A percentile compares a stretch with the other conserved stretches of the same genome.
phyloP scores from a whole-genome alignment of 2,329 filamentous ascomycete genomes.

The Tricladium varicosporioides region DNA sequence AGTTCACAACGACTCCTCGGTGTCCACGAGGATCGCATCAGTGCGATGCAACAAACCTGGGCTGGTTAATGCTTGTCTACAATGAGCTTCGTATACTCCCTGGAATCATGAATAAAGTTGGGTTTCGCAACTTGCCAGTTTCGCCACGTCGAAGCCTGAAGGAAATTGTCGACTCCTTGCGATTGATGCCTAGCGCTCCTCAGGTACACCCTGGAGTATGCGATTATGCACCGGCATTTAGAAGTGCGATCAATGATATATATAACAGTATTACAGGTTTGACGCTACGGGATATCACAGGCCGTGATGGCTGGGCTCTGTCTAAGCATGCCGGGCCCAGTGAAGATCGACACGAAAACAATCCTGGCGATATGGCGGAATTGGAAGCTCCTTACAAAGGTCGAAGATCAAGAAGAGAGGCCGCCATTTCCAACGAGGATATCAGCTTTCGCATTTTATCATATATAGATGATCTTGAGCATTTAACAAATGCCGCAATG shows the following conservation, averaged over 20 bases:
- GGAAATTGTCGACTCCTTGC: slow-evolving; percentile 44
- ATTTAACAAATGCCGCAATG: slow-evolving; percentile 44
- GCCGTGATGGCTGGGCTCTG: slow-evolving; percentile 48
- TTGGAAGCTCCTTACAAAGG: slow-evolving; percentile 14
- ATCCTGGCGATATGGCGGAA: slow-evolving; percentile 15
- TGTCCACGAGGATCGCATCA: slow-evolving; percentile 49
- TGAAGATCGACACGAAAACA: slow-evolving; percentile 14
- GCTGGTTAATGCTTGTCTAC: slow-evolving; percentile 52
- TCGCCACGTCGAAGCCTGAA: slow-evolving; percentile 41
- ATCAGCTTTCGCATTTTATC: slow-evolving; percentile 42
- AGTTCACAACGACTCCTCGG: slow-evolving; percentile 41
- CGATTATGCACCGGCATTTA: slow-evolving; percentile 48
- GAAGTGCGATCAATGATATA: slow-evolving; percentile 47
- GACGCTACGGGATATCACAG: slow-evolving; percentile 48
- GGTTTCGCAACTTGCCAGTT: slow-evolving; percentile 21
- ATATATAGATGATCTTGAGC: slow-evolving; percentile 39
- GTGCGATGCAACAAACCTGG: slow-evolving; percentile 52
- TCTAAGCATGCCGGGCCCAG: slow-evolving; percentile 36
- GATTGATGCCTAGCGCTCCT: slow-evolving; percentile 44
- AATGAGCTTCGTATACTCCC: slow-evolving; percentile 46
- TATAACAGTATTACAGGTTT: slow-evolving; percentile 50
- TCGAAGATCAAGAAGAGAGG: slow-evolving; percentile 2
- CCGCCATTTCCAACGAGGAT: slow-evolving; percentile 21
- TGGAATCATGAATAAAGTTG: slow-evolving; percentile 36
- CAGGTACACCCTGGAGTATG: slow-evolving; percentile 45